Evolutionary conservation across 2,329 filamentous ascomycete species (phyloP).

Genomic region (Calonectria pauciramosa): DNA sequence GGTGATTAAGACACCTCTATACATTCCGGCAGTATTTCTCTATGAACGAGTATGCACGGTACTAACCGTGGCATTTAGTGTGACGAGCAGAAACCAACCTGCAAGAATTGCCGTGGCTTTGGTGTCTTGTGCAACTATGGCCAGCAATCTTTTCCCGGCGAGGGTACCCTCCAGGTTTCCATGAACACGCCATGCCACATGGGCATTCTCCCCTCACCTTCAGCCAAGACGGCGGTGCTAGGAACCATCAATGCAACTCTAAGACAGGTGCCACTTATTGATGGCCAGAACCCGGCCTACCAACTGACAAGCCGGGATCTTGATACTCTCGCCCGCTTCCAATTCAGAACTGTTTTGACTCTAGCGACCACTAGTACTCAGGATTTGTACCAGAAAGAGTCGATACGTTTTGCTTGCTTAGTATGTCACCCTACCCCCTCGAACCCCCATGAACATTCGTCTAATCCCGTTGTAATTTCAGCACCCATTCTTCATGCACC

Average conservation of each 20-base stretch:
- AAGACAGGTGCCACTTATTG: background rate
- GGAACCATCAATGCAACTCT: background rate
- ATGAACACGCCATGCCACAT: background rate
- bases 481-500: background rate
- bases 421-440: background rate
- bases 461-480: background rate
- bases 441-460: no score
- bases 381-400: background rate
- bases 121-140: constrained; percentile 1
- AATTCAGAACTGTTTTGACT: background rate
- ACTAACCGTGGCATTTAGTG: background rate
- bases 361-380: background rate
- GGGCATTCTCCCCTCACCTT: background rate
- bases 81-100: constrained; percentile 8
- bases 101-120: background rate
- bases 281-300: background rate
- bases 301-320: background rate
- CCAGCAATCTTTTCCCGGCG: background rate
- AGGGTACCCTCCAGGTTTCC: background rate
- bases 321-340: background rate
- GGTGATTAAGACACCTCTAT: background rate
- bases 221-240: background rate
- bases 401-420: background rate
- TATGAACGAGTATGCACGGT: background rate
- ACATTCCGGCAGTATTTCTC: background rate